A percentile compares a stretch with the other conserved stretches of the same genome.
These are phyloP conservation scores for Phytophthora tubulina DNA, from an alignment of 352 stramenopile genomes.

Conservation along the genomic window DNA sequence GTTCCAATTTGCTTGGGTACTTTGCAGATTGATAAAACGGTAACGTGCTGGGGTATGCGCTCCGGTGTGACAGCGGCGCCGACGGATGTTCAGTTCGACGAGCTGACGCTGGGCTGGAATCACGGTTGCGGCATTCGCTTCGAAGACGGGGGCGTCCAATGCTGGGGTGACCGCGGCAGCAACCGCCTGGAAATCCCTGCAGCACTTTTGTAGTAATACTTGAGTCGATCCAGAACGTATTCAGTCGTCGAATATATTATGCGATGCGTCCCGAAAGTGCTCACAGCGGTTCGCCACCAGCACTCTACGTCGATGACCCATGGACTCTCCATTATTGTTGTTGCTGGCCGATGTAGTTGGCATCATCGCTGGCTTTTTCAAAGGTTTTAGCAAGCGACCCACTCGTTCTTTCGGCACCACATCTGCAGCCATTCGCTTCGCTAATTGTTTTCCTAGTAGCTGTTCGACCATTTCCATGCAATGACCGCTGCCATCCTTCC, in stretches of 20 bases:
- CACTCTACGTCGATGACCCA: slow-evolving; percentile 29
- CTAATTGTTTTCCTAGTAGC: slow-evolving; percentile 34
- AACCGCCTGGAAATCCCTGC: slow-evolving; percentile 59
- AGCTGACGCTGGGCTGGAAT: slow-evolving; percentile 78
- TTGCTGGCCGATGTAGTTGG: slow-evolving; percentile 19
- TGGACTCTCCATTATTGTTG: slow-evolving; percentile 5
- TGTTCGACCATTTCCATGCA: slow-evolving; percentile 39
- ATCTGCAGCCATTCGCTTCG: slow-evolving; percentile 38
- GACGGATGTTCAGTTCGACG: slow-evolving; percentile 65
- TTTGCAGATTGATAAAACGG: slow-evolving; percentile 58
- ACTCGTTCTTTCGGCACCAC: slow-evolving; percentile 57
- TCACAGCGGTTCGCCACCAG: slow-evolving; percentile 54
- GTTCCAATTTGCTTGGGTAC: slow-evolving; percentile 17
- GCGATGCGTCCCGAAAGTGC: slow-evolving; percentile 47
- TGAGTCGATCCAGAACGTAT: background rate
- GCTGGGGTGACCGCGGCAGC: slow-evolving; percentile 67
- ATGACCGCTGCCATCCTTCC: slow-evolving; percentile 22
- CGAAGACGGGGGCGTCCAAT: slow-evolving; percentile 68
- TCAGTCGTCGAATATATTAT: slow-evolving; percentile 10
- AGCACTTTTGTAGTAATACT: slow-evolving; percentile 28
- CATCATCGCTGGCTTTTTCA: slow-evolving; percentile 62
- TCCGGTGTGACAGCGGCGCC: slow-evolving; percentile 70
- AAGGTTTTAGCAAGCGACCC: slow-evolving; percentile 53
- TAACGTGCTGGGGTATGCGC: slow-evolving; percentile 75
- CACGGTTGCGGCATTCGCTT: slow-evolving; percentile 77